Base-by-base conservation (phyloP, 345 rosid genomes). In the Gossypium stocksii region DNA sequence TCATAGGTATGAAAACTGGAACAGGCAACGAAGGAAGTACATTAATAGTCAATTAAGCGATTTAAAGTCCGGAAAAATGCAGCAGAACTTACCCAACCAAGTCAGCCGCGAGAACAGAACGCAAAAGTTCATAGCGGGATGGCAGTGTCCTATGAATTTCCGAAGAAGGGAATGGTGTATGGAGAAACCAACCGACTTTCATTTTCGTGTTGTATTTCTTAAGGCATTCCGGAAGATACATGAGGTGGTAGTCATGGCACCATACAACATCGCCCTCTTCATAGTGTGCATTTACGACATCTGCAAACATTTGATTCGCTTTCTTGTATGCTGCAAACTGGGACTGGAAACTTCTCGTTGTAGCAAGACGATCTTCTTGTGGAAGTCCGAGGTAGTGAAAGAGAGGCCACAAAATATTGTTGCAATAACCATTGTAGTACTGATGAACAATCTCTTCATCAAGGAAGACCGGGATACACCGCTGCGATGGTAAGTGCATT, bases 121-220 rank as follows among this genome's bases (percentile, higher is more conserved):
- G 97, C 79, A 96, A 83, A 67, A 96, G 89, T 86, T 96, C 97
- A 0, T 97, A 90, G 49, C 99, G 85, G 64, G 98, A 96, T 53
- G 99, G 99, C 81, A 96, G 84, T 34, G 95, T 93, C 86, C 99
- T 86, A 71, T 93, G 97, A 78, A 96, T 96, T 87, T 96, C 99
- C 59, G 99, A 96, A 16, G 99, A 96, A 77, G 99, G 99, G 78
- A 96, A 96, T 23, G 98, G 99, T 44, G 99, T 96, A 73, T 96
- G 99, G 80, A 96, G 99, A 87, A 96, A 96, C 99, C 99, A 96
- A 52, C 99, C 98, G 80, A 96, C 98, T 87, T 96, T 96, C 99
- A 93, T 96, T 23, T 83, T 75, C 70, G 75, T 84, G 76, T 96
- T 91, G 71, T 88, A 72, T 9, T 93, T 94, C 84, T 96, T 96